Evolutionary conservation across 2,329 filamentous ascomycete genomes (phyloP).

Genomic region (Ceratocystis albifundus): DNA sequence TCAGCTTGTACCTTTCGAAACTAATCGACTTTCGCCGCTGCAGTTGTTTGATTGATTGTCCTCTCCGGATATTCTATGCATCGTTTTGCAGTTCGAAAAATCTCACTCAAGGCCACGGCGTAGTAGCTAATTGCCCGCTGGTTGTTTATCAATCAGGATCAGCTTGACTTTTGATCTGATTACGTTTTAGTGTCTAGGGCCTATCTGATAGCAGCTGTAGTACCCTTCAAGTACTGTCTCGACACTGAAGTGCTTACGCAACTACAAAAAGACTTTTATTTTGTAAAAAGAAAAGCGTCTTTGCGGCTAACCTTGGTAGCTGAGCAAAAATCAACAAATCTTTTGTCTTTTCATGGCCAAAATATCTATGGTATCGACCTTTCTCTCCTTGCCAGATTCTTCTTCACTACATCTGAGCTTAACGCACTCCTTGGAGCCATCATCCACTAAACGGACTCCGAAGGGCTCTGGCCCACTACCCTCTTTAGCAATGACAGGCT

Average conservation of each 20-base stretch:
- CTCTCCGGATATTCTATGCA: neutral
- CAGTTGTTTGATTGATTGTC: constrained; percentile 23
- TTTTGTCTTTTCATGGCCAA: neutral
- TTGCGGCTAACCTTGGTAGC: too few species aligned
- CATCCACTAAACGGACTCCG: constrained; percentile 20
- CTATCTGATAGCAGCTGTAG: constrained; percentile 6
- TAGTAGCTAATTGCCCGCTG: neutral
- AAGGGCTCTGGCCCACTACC: constrained; percentile 19
- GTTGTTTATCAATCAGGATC: constrained; percentile 22
- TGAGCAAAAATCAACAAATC: neutral
- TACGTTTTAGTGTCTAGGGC: neutral
- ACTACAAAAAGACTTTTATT: neutral
- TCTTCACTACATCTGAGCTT: constrained; percentile 14
- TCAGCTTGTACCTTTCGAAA: constrained; percentile 19
- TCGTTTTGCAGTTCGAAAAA: neutral
- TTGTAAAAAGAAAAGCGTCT: neutral
- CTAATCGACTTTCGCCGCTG: constrained; percentile 19
- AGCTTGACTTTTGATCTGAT: constrained; percentile 19
- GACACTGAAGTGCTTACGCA: neutral
- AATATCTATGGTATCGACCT: neutral
- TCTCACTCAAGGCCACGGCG: neutral
- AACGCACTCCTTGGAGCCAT: constrained; percentile 13
- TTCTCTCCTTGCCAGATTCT: constrained; percentile 3
- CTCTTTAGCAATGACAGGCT: constrained; percentile 15
- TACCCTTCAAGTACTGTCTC: constrained; percentile 15